A percentile compares a stretch with the other conserved stretches of the same genome.
Evolutionary conservation across 225 moss, liverwort and hornwort species (phyloP).

Genomic region (Antitrichia curtipendula): DNA sequence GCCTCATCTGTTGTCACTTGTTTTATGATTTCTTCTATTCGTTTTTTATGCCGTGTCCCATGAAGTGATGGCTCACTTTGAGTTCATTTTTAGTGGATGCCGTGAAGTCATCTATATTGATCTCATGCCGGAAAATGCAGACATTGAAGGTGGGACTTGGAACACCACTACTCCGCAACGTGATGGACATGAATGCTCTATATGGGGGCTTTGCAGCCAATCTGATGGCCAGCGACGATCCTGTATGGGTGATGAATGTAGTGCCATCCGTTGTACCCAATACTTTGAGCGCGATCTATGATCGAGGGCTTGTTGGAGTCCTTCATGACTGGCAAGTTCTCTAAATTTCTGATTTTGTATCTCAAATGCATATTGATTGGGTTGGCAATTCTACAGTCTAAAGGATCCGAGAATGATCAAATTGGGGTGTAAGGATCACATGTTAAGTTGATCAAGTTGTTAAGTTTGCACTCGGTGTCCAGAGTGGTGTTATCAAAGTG

Average conservation of each 20-base stretch:
- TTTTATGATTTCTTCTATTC: neutral
- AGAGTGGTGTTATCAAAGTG: neutral
- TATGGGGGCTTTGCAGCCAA: slow-evolving; percentile 52
- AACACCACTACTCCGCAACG: slow-evolving; percentile 25
- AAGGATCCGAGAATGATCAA: neutral
- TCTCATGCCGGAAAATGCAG: slow-evolving; percentile 9
- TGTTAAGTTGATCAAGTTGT: neutral
- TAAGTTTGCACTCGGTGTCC: neutral
- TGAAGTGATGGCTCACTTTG: neutral
- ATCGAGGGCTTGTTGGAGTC: slow-evolving; percentile 57
- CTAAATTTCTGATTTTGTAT: neutral
- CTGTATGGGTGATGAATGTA: slow-evolving; percentile 75
- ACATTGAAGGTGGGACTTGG: slow-evolving; percentile 27
- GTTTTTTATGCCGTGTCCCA: neutral
- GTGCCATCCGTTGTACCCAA: slow-evolving; percentile 31
- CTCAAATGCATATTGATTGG: neutral
- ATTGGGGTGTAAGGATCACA: neutral
- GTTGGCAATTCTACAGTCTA: neutral
- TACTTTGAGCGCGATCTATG: slow-evolving; percentile 39
- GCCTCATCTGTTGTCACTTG: neutral
- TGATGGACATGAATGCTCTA: slow-evolving; percentile 68
- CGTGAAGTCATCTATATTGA: neutral
- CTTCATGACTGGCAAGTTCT: slow-evolving; percentile 51
- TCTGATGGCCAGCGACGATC: slow-evolving; percentile 24
- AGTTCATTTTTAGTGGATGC: neutral